Percentiles rank a stretch among this genome's conserved stretches.
These are phyloP conservation scores for Helianthus tuberosus DNA, from an alignment of 129 eudicot species.

Conservation along the genomic window DNA sequence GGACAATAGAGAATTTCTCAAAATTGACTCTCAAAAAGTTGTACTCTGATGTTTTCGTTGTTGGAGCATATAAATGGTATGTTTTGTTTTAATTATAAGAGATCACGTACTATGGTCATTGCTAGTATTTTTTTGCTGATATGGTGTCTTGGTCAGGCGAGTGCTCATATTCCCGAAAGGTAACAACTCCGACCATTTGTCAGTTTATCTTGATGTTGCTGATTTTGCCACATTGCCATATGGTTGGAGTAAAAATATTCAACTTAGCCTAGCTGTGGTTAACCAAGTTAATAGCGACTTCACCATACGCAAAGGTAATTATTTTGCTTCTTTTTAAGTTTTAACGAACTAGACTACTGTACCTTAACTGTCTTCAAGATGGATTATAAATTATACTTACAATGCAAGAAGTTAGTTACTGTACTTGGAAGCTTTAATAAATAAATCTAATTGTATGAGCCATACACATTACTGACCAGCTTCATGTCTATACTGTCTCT, in stretches of 20 bases:
- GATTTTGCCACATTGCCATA: constrained; percentile 70
- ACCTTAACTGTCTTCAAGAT: not conserved
- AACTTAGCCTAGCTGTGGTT: constrained; percentile 75
- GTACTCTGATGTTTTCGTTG: constrained; percentile 71
- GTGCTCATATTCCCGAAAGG: constrained; percentile 93
- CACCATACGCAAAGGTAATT: constrained; percentile 75
- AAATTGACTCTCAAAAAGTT: constrained; percentile 62
- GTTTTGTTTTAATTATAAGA: not conserved
- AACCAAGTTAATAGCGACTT: constrained; percentile 70
- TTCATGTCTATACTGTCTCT: constrained; percentile 4
- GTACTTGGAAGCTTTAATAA: not conserved
- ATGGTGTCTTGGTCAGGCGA: constrained; percentile 53
- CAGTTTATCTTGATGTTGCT: constrained; percentile 94
- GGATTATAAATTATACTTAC: not conserved
- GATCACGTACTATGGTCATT: not conserved
- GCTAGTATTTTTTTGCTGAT: constrained; percentile 8
- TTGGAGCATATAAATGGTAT: constrained; percentile 96
- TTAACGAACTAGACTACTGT: constrained; percentile 13
- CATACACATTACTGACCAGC: constrained; percentile 1
- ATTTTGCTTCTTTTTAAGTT: not conserved
- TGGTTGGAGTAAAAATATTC: constrained; percentile 94
- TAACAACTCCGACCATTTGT: constrained; percentile 80
- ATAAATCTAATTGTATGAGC: not conserved
- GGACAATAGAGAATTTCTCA: constrained; percentile 82
- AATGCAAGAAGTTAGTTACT: not conserved